Evolutionary conservation across 2,329 filamentous ascomycete species (phyloP), one percentile per base, ranked within the genome.

Genomic region (Eutypa lata): DNA sequence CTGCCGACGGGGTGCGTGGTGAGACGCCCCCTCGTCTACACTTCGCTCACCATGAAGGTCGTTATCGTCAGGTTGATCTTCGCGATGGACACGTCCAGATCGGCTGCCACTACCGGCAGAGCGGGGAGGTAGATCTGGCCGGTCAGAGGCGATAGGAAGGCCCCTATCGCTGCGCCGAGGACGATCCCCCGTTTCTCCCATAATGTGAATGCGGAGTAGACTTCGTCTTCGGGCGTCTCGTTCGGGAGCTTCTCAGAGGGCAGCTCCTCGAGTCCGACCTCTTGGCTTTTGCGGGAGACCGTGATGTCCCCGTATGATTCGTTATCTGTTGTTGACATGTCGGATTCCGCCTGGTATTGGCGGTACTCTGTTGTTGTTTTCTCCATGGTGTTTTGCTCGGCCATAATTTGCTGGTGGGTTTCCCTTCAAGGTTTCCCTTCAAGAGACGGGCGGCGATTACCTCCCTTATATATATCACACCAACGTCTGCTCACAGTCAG

Each of bases 121-220:
- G 75, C 75, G 8, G 75, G 76, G 33, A 75, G 73, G 65, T 77
- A 79, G 5, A 77, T 77, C 49, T 73, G 64, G 7, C 61, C 65
- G 8, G 64, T 67, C 8, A 70, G 48, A 13, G 67, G 68, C 1
- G 68, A 68, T 47, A 70, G 65, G 55, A 70, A 62, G n/a, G 67
- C 65, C 4, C 61, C 64, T 13, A 55, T 52, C 16, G 67, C 62
- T 16, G 66, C 62, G 26, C 57, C 61, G 28, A 68, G 45, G 14
- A 69, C 65, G 22, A 70, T 66, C 16, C 53, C 52, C 33, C 56
- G 57, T 53, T 69, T 70, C 54, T 69, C 61, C 52, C 53, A 56
- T 19, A 54, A 52, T 3, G 64, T 64, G 58, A 67, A 68, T 48
- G 57, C 47, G 8, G 62, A 61, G 49, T 61, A 62, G 18, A 48